Evolutionary conservation across 768 basidiomycete species (phyloP).

Genomic region (Tulasnella sp.): DNA sequence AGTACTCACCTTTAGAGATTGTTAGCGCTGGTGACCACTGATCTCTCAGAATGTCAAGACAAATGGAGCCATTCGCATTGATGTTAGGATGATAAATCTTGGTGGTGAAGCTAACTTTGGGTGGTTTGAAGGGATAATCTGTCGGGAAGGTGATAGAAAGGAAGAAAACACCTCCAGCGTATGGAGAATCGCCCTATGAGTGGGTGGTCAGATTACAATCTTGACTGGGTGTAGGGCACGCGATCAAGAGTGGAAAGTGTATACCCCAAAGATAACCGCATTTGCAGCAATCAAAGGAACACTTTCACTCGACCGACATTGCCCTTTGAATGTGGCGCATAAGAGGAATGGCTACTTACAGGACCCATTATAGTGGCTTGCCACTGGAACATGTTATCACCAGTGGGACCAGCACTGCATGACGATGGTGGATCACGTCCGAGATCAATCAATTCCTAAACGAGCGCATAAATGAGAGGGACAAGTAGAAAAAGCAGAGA

Average conservation of each 20-base stretch:
- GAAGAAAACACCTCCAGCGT: conserved; percentile 99
- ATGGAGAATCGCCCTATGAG: conserved; percentile 87
- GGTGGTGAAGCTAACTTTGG: conserved; percentile 98
- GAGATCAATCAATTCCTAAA: conserved; percentile 95
- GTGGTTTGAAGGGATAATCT: conserved; percentile 99
- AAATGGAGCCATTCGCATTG: conserved; percentile 99
- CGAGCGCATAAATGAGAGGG: no score
- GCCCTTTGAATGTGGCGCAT: not conserved
- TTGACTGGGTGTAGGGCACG: not conserved
- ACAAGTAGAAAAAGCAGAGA: no score
- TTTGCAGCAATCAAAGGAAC: conserved; percentile 2
- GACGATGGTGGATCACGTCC: conserved; percentile 99
- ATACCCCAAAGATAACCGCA: no score
- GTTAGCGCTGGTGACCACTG: conserved; percentile 99
- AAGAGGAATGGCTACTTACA: no score
- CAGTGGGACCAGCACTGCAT: conserved; percentile 95
- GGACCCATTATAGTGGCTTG: conserved; percentile 99
- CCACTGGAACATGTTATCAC: conserved; percentile 99
- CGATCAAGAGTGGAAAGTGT: conserved; percentile 12
- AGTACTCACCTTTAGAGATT: conserved; percentile 80
- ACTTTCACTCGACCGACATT: not conserved
- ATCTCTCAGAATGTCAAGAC: conserved; percentile 94
- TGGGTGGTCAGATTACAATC: conserved; percentile 17
- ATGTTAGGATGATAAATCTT: conserved; percentile 99
- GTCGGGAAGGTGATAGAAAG: conserved; percentile 85